Evolutionary conservation across 2,329 filamentous ascomycete genomes (phyloP).

Genomic region (Fusarium sambucinum): DNA sequence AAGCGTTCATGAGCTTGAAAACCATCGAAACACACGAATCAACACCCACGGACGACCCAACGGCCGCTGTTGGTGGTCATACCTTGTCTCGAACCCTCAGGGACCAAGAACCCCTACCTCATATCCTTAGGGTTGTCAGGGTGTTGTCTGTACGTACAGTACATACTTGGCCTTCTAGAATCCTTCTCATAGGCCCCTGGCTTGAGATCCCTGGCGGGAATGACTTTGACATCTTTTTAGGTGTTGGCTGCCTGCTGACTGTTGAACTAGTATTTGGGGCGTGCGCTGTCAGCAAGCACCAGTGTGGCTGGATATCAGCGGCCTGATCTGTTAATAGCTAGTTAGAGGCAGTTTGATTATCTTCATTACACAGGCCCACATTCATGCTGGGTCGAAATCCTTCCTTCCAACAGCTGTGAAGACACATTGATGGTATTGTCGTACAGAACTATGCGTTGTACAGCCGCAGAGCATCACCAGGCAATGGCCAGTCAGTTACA

Average conservation of each 20-base stretch:
- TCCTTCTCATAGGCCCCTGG: slow-evolving; percentile 39
- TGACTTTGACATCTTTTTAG: slow-evolving; percentile 34
- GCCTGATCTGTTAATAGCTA: slow-evolving; percentile 15
- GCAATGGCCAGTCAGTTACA: slow-evolving; percentile 29
- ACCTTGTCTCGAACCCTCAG: slow-evolving; percentile 12
- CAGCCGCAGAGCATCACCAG: not conserved
- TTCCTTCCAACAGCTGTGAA: slow-evolving; percentile 2
- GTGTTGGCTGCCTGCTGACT: slow-evolving; percentile 22
- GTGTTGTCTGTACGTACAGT: slow-evolving; percentile 1
- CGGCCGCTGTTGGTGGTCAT: slow-evolving; percentile 19
- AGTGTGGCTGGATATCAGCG: slow-evolving; percentile 18
- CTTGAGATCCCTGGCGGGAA: slow-evolving; percentile 35
- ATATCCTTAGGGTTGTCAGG: slow-evolving; percentile 14
- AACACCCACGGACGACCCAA: slow-evolving; percentile 7
- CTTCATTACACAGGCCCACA: slow-evolving; percentile 27
- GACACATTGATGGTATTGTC: slow-evolving; percentile 22
- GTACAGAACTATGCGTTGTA: slow-evolving; percentile 9
- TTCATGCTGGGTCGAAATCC: slow-evolving; percentile 21
- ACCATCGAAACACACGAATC: slow-evolving; percentile 1
- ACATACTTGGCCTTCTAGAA: slow-evolving; percentile 45
- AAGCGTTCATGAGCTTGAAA: slow-evolving; percentile 5
- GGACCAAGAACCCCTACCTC: slow-evolving; percentile 31
- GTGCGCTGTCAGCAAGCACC: slow-evolving; percentile 31
- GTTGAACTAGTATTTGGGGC: slow-evolving; percentile 20
- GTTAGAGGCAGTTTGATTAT: slow-evolving; percentile 28